Evolutionary conservation across 345 rosid species (phyloP), one percentile per base, ranked within the genome.

Genomic region (Clarkia xantiana): DNA sequence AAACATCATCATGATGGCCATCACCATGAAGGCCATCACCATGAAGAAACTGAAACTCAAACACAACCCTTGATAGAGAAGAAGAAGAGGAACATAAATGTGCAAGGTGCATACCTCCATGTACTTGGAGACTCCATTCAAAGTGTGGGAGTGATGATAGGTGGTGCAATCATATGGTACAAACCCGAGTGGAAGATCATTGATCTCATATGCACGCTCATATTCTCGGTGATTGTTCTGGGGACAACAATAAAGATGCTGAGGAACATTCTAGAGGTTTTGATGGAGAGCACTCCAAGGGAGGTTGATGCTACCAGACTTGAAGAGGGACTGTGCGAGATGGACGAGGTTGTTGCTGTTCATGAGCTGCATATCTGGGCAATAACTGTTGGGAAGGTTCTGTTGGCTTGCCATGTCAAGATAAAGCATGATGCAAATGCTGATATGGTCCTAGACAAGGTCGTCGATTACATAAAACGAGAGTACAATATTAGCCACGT

Each of bases 331-430:
- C 60, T 84, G 36, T 58, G 79, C 12, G 70, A 71, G 51, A 73
- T 84, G 74, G 86, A 78, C 9, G 90, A 77, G 55, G 90, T 84
- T 18, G 72, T 78, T 22, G 90, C 84, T 25, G 63, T 84, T 57
- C 90, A 84, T 47, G 86, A 84, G 59, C 61, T 84, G 54, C 94
- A 84, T 56, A 81, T 84, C 38, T 81, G 94, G 90, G 90, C 90
- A 4, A 81, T 84, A 29, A 81, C 94, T 0, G 90, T 79, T 5
- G 94, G 90, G 36, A 84, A 81, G 57, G 73, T 79, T n/a, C 61
- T 81, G 13, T 62, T 84, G 61, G 90, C 90, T 40, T 84, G 90
- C 69, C 94, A 84, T 66, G 87, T 84, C 42, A 84, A 73, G 70
- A 72, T 78, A 66, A 75, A 58, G 63, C 82, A 72, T 10, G 86